Conservation (phyloP, 2,329 filamentous ascomycete species). For the Monilinia fructicola region DNA sequence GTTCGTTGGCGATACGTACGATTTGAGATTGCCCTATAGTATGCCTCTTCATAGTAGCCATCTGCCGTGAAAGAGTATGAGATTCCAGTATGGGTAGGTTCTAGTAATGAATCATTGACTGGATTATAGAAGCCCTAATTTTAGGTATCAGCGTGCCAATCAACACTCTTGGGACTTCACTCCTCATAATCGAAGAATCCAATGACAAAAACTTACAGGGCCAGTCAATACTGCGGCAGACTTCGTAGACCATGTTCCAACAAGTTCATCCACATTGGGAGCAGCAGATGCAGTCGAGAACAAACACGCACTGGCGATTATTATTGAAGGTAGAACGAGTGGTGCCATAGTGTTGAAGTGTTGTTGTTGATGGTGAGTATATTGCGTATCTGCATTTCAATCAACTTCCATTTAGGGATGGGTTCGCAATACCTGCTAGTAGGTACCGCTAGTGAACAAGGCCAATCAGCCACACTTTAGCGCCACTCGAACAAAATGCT, state of each 20-base stretch:
- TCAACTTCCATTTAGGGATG: conserved; percentile 20
- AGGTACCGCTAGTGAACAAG: conserved; percentile 11
- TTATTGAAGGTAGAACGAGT: conserved; percentile 41
- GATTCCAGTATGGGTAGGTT: conserved; percentile 65
- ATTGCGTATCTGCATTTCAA: conserved; percentile 1
- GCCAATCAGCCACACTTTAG: conserved; percentile 14
- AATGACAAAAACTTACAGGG: conserved; percentile 52
- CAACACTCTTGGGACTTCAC: conserved; percentile 20
- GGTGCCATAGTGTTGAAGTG: conserved; percentile 36
- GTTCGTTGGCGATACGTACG: conserved; percentile 48
- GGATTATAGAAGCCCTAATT: conserved; percentile 68
- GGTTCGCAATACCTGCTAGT: conserved; percentile 10
- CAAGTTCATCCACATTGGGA: conserved; percentile 48
- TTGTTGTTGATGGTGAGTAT: conserved; percentile 15
- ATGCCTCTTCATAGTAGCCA: conserved; percentile 67
- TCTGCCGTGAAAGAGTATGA: conserved; percentile 72
- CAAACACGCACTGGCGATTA: conserved; percentile 39
- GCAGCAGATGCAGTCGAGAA: conserved; percentile 42
- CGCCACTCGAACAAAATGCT: conserved; percentile 6
- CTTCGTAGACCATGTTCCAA: conserved; percentile 74
- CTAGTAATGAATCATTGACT: conserved; percentile 62
- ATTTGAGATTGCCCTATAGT: conserved; percentile 68
- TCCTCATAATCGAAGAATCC: conserved; percentile 25
- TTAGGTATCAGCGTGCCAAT: conserved; percentile 23
- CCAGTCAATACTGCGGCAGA: conserved; percentile 68